These are phyloP conservation scores for Candida mattraensis DNA, from an alignment of 805 yeast species.

Conservation along the genomic window DNA sequence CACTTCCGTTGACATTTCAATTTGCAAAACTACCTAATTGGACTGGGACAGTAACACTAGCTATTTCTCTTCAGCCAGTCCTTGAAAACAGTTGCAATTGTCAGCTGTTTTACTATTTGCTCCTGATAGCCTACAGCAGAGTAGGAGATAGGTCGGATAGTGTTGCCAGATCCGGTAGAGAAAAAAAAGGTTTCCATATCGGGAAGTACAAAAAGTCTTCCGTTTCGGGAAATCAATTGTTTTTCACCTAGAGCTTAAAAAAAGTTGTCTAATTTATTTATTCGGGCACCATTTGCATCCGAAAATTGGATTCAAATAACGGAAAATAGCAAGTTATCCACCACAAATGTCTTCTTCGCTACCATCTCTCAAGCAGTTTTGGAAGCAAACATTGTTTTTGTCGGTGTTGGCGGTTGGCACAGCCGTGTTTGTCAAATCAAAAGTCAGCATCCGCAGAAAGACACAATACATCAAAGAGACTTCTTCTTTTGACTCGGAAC, in stretches of 20 bases:
- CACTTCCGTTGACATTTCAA: conserved; percentile 27
- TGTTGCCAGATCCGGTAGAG: conserved; percentile 10
- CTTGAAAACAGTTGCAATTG: no score
- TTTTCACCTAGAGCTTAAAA: no score
- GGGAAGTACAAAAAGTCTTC: conserved; percentile 4
- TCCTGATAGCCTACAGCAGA: no score
- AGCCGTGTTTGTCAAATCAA: conserved; percentile 36
- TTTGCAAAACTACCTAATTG: neutral
- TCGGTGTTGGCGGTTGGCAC: conserved; percentile 32
- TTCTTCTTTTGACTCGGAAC: conserved; percentile 32
- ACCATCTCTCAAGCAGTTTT: conserved; percentile 28
- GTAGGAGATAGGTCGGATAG: conserved; percentile 4
- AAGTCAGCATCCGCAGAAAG: conserved; percentile 36
- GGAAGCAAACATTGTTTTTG: conserved; percentile 35
- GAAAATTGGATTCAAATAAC: neutral
- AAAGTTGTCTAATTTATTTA: no score
- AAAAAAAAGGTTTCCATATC: conserved; percentile 1
- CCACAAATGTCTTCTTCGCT: conserved; percentile 19
- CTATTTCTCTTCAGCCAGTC: no score
- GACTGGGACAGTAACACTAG: neutral
- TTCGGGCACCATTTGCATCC: no score
- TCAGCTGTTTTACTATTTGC: no score
- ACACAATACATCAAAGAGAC: conserved; percentile 36
- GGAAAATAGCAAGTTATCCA: conserved; percentile 1
- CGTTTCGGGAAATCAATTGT: conserved; percentile 1